Percentiles rank a stretch among this genome's conserved stretches.
These are phyloP conservation scores for Scutellaria barbata DNA, from an alignment of 257 asterid species.

Conservation along the genomic window DNA sequence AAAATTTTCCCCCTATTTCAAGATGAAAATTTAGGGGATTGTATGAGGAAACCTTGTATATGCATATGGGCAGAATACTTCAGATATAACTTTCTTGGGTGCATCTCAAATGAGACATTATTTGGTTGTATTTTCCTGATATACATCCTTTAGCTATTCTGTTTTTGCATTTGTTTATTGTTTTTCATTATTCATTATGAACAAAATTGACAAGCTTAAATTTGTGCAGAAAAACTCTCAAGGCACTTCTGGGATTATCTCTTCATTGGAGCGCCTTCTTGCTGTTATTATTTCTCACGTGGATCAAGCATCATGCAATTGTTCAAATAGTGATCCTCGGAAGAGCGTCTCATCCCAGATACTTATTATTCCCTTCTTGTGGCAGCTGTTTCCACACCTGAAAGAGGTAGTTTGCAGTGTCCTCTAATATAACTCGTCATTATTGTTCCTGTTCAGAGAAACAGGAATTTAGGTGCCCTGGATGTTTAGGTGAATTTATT, in stretches of 20 bases:
- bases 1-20: no score
- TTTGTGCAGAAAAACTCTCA: conserved; percentile 59
- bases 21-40: not conserved
- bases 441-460: conserved; percentile 16
- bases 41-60: no score
- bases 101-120: conserved; percentile 18
- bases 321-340: conserved; percentile 64
- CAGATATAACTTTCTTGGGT: conserved; percentile 18
- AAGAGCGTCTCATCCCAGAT: conserved; percentile 79
- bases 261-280: conserved; percentile 79
- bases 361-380: conserved; percentile 84
- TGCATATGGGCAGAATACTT: conserved; percentile 4
- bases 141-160: conserved; percentile 5
- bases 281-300: conserved; percentile 65
- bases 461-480: conserved; percentile 25
- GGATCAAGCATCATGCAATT: conserved; percentile 76
- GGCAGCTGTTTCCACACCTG: conserved; percentile 80
- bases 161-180: conserved; percentile 6
- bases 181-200: conserved; percentile 17
- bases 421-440: conserved; percentile 12
- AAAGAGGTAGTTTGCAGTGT: conserved; percentile 68
- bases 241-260: conserved; percentile 51
- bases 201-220: conserved; percentile 37
- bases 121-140: conserved; percentile 19
- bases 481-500: conserved; percentile 25